These are phyloP conservation scores for Amaranthus palmeri DNA, from an alignment of 148 eudicot genomes.

Conservation along the genomic window DNA sequence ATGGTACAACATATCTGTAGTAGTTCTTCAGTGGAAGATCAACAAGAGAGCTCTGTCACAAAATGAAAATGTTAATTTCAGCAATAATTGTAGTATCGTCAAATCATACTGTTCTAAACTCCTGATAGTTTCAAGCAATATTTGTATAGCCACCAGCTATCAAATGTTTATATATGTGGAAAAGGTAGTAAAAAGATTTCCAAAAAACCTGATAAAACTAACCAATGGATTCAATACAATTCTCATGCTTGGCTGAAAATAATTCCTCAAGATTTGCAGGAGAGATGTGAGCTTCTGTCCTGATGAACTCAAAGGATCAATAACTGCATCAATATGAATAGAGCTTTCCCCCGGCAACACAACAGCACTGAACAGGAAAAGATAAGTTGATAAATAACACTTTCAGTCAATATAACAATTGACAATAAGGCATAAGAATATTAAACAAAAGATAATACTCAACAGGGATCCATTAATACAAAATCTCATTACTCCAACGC, in stretches of 20 bases:
- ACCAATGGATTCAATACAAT: slow-evolving; percentile 94
- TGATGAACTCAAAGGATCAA: slow-evolving; percentile 89
- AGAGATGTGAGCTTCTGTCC: slow-evolving; percentile 89
- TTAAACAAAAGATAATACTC: background rate
- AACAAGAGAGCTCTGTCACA: slow-evolving; percentile 87
- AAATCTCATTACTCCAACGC: no score
- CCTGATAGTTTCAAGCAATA: background rate
- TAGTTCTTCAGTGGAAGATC: slow-evolving; percentile 97
- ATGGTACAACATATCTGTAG: slow-evolving; percentile 90
- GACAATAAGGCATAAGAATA: background rate
- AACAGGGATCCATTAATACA: background rate
- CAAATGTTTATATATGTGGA: slow-evolving; percentile 3
- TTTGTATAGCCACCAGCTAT: background rate
- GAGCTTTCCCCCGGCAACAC: slow-evolving; percentile 54
- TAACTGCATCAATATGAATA: slow-evolving; percentile 89
- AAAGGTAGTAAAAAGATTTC: background rate
- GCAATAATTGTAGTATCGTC: background rate
- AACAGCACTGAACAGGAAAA: slow-evolving; percentile 60
- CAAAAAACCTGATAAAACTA: slow-evolving; percentile 22
- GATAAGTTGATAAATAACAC: background rate
- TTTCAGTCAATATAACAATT: slow-evolving; percentile 3
- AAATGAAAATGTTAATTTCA: slow-evolving; percentile 18
- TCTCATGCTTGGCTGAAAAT: slow-evolving; percentile 86
- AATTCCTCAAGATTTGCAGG: slow-evolving; percentile 62
- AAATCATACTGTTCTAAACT: no score